Evolutionary conservation across 2,329 filamentous ascomycete genomes (phyloP).

Genomic region (Penicillium verrucosum): DNA sequence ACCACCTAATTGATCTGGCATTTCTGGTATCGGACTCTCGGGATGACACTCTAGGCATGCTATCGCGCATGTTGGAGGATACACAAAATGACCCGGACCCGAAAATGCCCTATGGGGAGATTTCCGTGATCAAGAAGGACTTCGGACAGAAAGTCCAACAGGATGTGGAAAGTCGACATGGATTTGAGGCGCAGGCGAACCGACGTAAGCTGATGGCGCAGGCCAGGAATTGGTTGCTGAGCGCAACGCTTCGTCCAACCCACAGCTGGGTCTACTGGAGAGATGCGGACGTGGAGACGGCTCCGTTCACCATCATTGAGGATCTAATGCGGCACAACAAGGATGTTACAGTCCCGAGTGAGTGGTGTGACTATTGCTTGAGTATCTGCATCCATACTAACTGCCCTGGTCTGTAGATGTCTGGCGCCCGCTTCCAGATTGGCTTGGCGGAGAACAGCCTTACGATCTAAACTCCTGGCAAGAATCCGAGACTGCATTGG

Average conservation of each 20-base stretch:
- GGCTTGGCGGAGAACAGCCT: constrained; percentile 96
- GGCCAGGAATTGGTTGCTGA: constrained; percentile 93
- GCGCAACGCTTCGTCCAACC: constrained; percentile 85
- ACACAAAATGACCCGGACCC: constrained; percentile 78
- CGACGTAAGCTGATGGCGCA: constrained; percentile 97
- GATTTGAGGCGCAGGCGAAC: constrained; percentile 91
- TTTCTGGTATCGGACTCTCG: constrained; percentile 98
- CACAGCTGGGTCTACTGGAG: constrained; percentile 99
- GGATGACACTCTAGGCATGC: constrained; percentile 75
- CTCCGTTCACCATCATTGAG: constrained; percentile 92
- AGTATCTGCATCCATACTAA: constrained; percentile 3
- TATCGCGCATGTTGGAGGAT: constrained; percentile 71
- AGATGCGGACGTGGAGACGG: constrained; percentile 96
- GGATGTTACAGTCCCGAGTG: constrained; percentile 97
- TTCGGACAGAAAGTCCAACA: constrained; percentile 98
- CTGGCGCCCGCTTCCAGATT: constrained; percentile 97
- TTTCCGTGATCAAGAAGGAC: constrained; percentile 97
- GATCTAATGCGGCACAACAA: constrained; percentile 99
- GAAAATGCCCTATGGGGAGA: constrained; percentile 84
- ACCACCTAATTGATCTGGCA: constrained; percentile 91
- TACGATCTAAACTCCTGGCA: constrained; percentile 99
- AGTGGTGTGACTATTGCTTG: constrained; percentile 43
- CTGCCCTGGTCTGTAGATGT: constrained; percentile 61
- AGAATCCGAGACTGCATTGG: constrained; percentile 93
- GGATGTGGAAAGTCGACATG: constrained; percentile 95